Percentiles rank a stretch among this genome's conserved stretches.
These are phyloP conservation scores for Flaveria ramosissima DNA, from an alignment of 129 eudicot genomes.

Conservation along the genomic window DNA sequence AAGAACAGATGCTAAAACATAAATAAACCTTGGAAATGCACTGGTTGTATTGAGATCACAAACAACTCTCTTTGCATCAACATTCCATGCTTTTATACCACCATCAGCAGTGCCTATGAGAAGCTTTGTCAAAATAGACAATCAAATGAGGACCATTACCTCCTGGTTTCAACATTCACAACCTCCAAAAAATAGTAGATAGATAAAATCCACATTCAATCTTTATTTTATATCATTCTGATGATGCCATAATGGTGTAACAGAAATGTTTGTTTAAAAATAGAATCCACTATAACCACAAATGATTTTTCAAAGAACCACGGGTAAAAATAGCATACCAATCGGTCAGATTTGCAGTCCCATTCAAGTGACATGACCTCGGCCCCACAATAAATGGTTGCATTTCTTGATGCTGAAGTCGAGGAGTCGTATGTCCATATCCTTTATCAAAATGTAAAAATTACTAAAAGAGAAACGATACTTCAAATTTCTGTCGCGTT, in stretches of 20 bases:
- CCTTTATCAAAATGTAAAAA: constrained; percentile 45
- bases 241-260: neutral
- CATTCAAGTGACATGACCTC: constrained; percentile 97
- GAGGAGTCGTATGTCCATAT: constrained; percentile 94
- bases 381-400: constrained; percentile 97
- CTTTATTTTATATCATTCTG: neutral
- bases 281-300: constrained; percentile 5
- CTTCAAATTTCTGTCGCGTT: neutral
- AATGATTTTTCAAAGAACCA: neutral
- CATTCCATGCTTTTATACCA: constrained; percentile 99
- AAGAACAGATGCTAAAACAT: constrained; percentile 1
- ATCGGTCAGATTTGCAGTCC: constrained; percentile 98
- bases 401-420: constrained; percentile 86
- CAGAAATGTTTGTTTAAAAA: neutral
- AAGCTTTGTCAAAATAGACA: constrained; percentile 80
- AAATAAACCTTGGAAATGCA: constrained; percentile 71
- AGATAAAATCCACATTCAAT: constrained; percentile 12
- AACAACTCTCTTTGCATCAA: constrained; percentile 95
- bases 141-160: constrained; percentile 40
- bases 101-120: constrained; percentile 99
- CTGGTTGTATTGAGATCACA: constrained; percentile 78
- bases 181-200: constrained; percentile 28
- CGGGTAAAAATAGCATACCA: constrained; percentile 51
- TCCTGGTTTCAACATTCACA: constrained; percentile 34
- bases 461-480: constrained; percentile 4